A percentile compares a stretch with the other conserved stretches of the same genome.
phyloP scores from a whole-genome alignment of 1,284 basidiomycete genomes.

The Testicularia cyperi region DNA sequence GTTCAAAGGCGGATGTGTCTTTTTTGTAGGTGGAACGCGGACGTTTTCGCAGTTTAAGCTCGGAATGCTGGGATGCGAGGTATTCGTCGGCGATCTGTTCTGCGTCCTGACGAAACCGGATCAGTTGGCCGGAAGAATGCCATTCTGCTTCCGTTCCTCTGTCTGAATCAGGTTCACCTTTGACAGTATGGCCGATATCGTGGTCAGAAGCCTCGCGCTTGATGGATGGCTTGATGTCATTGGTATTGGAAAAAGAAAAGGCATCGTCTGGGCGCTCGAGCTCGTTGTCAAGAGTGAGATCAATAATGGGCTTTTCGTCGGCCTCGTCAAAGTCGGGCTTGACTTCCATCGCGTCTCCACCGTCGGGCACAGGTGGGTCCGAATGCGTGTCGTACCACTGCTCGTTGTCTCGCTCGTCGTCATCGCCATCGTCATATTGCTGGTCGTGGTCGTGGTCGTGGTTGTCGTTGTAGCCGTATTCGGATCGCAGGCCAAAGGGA shows the following conservation, averaged over 20 bases:
- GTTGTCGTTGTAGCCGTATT: too few relatives aligned
- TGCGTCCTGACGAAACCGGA: constrained; percentile 34
- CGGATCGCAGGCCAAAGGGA: too few relatives aligned
- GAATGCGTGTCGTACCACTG: constrained; percentile 8
- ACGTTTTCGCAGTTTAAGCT: constrained; percentile 27
- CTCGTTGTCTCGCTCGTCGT: constrained; percentile 8
- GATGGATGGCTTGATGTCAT: constrained; percentile 1
- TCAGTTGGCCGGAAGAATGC: constrained; percentile 30
- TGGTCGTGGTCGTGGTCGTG: constrained; percentile 1
- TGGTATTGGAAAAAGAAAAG: too few relatives aligned
- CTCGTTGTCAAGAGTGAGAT: constrained; percentile 3
- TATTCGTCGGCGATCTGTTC: constrained; percentile 41
- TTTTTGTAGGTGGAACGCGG: constrained; percentile 17
- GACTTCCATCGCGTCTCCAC: constrained; percentile 1
- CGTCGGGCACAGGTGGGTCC: not conserved
- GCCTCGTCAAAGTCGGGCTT: constrained; percentile 13
- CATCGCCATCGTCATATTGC: not conserved
- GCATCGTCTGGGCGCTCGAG: too few relatives aligned
- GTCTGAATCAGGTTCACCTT: not conserved
- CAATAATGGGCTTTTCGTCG: constrained; percentile 7
- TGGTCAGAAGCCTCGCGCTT: too few relatives aligned
- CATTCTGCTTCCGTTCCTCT: constrained; percentile 26
- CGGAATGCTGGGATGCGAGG: constrained; percentile 16
- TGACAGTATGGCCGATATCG: too few relatives aligned
- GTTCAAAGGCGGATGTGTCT: constrained; percentile 24